Conservation (phyloP, 345 rosid genomes). For the Reutealis trisperma region DNA sequence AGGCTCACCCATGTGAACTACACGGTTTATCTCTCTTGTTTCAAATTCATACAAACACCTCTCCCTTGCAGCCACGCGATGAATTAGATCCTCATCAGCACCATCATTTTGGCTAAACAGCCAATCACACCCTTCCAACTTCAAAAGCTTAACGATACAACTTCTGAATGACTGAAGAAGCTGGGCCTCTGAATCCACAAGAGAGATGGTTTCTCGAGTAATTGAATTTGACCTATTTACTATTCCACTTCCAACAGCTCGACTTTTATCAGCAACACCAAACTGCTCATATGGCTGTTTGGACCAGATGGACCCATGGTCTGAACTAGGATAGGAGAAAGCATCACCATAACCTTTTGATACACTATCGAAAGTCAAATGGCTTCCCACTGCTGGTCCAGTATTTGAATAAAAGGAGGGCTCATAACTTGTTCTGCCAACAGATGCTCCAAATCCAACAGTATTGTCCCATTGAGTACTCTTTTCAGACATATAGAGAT, state of each 20-base stretch:
- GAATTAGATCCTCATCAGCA: slow-evolving; percentile 87
- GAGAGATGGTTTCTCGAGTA: slow-evolving; percentile 43
- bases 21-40: slow-evolving; percentile 56
- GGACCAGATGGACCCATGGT: slow-evolving; percentile 84
- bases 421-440: slow-evolving; percentile 50
- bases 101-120: slow-evolving; percentile 84
- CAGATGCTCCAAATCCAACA: slow-evolving; percentile 52
- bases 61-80: slow-evolving; percentile 89
- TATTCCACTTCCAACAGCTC: slow-evolving; percentile 49
- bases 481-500: slow-evolving; percentile 50
- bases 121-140: slow-evolving; percentile 96
- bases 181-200: slow-evolving; percentile 65
- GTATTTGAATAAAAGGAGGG: slow-evolving; percentile 50
- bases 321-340: slow-evolving; percentile 33
- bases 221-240: slow-evolving; percentile 46
- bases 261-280: slow-evolving; percentile 68
- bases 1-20: slow-evolving; percentile 51
- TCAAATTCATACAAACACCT: slow-evolving; percentile 71
- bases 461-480: slow-evolving; percentile 56
- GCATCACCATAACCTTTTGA: slow-evolving; percentile 55
- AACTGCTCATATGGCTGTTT: slow-evolving; percentile 97
- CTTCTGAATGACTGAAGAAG: slow-evolving; percentile 81
- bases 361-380: slow-evolving; percentile 47
- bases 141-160: slow-evolving; percentile 75
- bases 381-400: slow-evolving; percentile 51